Evolutionary conservation across 164 flowering plant species (phyloP).

Genomic region (Litsea cubeba): DNA sequence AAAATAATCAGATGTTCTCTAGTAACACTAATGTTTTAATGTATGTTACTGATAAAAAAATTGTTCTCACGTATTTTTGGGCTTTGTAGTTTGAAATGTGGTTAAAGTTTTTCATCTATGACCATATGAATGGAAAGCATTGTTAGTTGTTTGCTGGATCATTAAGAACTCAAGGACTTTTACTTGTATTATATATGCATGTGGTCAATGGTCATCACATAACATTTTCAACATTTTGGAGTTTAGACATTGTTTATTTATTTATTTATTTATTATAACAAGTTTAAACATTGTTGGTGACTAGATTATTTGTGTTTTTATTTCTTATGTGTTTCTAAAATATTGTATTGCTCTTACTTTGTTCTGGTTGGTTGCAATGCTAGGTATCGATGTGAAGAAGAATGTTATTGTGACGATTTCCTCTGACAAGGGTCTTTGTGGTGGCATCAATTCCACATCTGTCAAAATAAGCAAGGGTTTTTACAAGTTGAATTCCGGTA

Average conservation of each 20-base stretch:
- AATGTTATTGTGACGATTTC: conserved; percentile 75
- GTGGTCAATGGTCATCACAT: background rate
- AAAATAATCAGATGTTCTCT: too few relatives aligned
- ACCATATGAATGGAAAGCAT: background rate
- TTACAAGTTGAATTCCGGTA: conserved; percentile 68
- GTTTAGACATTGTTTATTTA: background rate
- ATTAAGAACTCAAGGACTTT: too few relatives aligned
- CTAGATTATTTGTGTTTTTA: background rate
- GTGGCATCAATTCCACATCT: conserved; percentile 91
- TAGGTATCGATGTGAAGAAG: conserved; percentile 86
- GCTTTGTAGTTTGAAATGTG: too few relatives aligned
- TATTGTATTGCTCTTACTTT: background rate
- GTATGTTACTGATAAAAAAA: too few relatives aligned
- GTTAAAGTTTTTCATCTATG: too few relatives aligned
- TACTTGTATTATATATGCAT: background rate
- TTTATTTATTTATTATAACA: too few relatives aligned
- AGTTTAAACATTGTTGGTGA: background rate
- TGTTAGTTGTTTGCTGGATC: background rate
- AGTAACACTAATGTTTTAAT: too few relatives aligned
- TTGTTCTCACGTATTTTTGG: too few relatives aligned
- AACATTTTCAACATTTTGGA: background rate
- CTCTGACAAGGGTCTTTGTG: conserved; percentile 98
- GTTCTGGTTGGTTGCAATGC: conserved; percentile 5
- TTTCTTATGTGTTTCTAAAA: background rate
- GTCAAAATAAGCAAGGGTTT: conserved; percentile 81